Evolutionary conservation across 2,329 filamentous ascomycete species (phyloP).

Genomic region (Shiraia bambusicola): DNA sequence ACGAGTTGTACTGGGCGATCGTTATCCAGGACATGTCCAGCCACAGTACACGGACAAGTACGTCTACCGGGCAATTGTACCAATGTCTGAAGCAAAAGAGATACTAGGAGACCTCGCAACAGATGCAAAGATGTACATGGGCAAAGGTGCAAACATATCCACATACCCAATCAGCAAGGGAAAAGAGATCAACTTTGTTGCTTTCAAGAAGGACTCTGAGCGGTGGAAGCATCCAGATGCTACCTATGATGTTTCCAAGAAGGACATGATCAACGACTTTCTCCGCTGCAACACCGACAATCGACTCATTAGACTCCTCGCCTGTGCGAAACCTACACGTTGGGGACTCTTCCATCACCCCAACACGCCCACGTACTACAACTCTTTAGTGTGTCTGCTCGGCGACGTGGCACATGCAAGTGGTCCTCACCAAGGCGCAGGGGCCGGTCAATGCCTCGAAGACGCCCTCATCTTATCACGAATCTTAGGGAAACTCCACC

Average conservation of each 20-base stretch:
- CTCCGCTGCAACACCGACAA: slow-evolving; percentile 10
- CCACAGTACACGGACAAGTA: slow-evolving; percentile 31
- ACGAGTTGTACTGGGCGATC: slow-evolving; percentile 18
- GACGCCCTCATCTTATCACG: slow-evolving; percentile 29
- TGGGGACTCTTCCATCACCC: slow-evolving; percentile 32
- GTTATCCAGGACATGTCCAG: slow-evolving; percentile 18
- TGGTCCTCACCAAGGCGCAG: slow-evolving; percentile 29
- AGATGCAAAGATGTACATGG: slow-evolving; percentile 35
- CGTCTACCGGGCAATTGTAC: slow-evolving; percentile 31
- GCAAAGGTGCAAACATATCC: slow-evolving; percentile 15
- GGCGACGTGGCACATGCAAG: slow-evolving; percentile 33
- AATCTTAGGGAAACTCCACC: slow-evolving; percentile 17
- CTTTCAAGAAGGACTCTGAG: slow-evolving; percentile 19
- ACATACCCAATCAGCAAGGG: slow-evolving; percentile 31
- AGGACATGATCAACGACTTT: slow-evolving; percentile 29
- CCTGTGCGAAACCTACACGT: slow-evolving; percentile 19
- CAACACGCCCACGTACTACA: slow-evolving; percentile 26
- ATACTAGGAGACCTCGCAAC: slow-evolving; percentile 39
- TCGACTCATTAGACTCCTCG: slow-evolving; percentile 16
- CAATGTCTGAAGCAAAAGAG: slow-evolving; percentile 42
- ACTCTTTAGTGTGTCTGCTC: slow-evolving; percentile 22
- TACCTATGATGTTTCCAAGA: slow-evolving; percentile 17
- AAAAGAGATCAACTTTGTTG: slow-evolving; percentile 21
- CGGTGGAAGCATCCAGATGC: slow-evolving; percentile 14
- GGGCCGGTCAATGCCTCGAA: slow-evolving; percentile 34